Evolutionary conservation across 306 rosid species (phyloP).

Genomic region (Vigna hirtella): DNA sequence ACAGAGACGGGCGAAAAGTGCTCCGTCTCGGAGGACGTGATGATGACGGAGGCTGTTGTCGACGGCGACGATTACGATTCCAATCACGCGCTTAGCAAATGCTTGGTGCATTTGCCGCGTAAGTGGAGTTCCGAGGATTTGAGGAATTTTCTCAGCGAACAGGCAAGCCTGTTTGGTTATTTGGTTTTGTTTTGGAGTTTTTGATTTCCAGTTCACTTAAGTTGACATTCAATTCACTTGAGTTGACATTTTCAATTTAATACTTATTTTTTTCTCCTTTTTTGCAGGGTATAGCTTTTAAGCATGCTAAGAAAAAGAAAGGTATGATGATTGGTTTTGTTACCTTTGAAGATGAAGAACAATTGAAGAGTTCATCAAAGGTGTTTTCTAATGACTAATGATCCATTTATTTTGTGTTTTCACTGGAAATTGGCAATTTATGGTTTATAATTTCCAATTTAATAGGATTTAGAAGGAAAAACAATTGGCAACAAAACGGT

Average conservation of each 20-base stretch:
- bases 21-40: slow-evolving; percentile 48
- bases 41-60: slow-evolving; percentile 77
- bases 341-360: slow-evolving; percentile 74
- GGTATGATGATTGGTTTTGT: slow-evolving; percentile 83
- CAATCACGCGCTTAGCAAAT: slow-evolving; percentile 60
- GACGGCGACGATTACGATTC: slow-evolving; percentile 56
- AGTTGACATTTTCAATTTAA: slow-evolving; percentile 2
- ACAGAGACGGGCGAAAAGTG: slow-evolving; percentile 43
- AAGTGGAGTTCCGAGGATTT: slow-evolving; percentile 77
- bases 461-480: slow-evolving; percentile 73
- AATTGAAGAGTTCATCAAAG: slow-evolving; percentile 63
- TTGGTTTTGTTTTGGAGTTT: neutral
- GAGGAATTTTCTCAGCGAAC: slow-evolving; percentile 59
- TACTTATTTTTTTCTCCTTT: neutral
- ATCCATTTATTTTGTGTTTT: slow-evolving; percentile 36
- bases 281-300: slow-evolving; percentile 68
- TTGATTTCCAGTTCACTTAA: neutral
- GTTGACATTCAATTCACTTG: neutral
- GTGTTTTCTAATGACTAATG: slow-evolving; percentile 51
- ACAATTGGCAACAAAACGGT: slow-evolving; percentile 67
- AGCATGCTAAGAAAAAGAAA: slow-evolving; percentile 85
- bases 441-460: slow-evolving; percentile 29
- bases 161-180: slow-evolving; percentile 51
- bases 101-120: slow-evolving; percentile 83
- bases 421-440: slow-evolving; percentile 16